These are phyloP conservation scores for Paramecium bursaria DNA, from an alignment of 73 alveolate species.

Conservation along the genomic window DNA sequence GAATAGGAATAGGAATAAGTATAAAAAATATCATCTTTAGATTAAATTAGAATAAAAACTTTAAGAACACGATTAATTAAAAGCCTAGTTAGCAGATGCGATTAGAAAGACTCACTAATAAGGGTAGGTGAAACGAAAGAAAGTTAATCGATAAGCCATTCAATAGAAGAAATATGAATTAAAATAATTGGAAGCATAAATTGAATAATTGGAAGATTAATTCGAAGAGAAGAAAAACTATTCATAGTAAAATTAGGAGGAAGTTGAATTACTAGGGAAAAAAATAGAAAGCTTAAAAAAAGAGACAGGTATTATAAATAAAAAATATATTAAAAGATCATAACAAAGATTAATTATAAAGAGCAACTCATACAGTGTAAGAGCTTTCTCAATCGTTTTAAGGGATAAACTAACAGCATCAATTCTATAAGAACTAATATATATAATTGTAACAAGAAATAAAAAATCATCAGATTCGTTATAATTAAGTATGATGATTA, in stretches of 20 bases:
- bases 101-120: conserved; percentile 25
- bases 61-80: not conserved
- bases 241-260: conserved; percentile 12
- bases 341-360: conserved; percentile 49
- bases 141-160: conserved; percentile 1
- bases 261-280: conserved; percentile 42
- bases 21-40: not conserved
- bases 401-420: not conserved
- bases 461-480: conserved; percentile 13
- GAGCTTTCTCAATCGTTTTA: conserved; percentile 44
- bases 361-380: conserved; percentile 32
- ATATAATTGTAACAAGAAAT: conserved; percentile 18
- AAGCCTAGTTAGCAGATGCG: conserved; percentile 32
- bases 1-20: conserved; percentile 37
- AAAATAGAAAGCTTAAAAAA: conserved; percentile 24
- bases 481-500: too few relatives aligned
- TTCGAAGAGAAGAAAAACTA: conserved; percentile 4
- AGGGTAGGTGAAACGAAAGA: conserved; percentile 37
- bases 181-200: conserved; percentile 35
- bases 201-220: conserved; percentile 29
- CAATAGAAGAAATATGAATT: conserved; percentile 44
- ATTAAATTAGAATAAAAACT: conserved; percentile 41
- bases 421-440: conserved; percentile 22
- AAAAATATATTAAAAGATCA: conserved; percentile 31
- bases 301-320: conserved; percentile 43